Evolutionary conservation across 345 rosid genomes (phyloP).

Genomic region (Bruguiera parviflora): DNA sequence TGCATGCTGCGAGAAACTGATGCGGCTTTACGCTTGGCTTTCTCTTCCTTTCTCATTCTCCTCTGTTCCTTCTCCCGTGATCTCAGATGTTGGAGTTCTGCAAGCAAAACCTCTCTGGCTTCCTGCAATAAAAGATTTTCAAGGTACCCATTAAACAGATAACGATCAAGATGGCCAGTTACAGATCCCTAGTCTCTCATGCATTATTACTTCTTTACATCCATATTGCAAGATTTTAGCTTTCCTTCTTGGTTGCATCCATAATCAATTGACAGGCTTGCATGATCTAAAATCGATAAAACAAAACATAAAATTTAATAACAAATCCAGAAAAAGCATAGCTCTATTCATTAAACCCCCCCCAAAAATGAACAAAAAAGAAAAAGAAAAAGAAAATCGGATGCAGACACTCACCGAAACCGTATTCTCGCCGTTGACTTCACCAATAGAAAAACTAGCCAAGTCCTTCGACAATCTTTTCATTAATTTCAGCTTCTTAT

Average conservation of each 20-base stretch:
- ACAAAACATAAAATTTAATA: too few species aligned
- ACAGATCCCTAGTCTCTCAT: too few species aligned
- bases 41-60: slow-evolving; percentile 10
- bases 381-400: neutral
- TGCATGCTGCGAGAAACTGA: neutral
- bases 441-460: slow-evolving; percentile 3
- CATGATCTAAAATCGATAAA: too few species aligned
- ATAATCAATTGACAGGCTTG: too few species aligned
- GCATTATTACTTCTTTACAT: too few species aligned
- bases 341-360: neutral
- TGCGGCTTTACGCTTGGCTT: neutral
- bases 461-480: slow-evolving; percentile 22
- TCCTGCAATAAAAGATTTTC: slow-evolving; percentile 10
- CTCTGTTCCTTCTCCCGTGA: slow-evolving; percentile 15
- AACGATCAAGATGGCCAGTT: too few species aligned
- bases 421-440: slow-evolving; percentile 5
- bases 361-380: neutral
- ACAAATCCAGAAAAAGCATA: neutral
- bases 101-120: slow-evolving; percentile 17
- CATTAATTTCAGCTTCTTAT: slow-evolving; percentile 18
- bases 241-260: too few species aligned
- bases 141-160: too few species aligned
- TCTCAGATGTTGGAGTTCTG: slow-evolving; percentile 11
- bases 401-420: slow-evolving; percentile 7
- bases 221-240: too few species aligned